Base-by-base conservation (phyloP, 2,329 filamentous ascomycete genomes). In the Diaporthe caulivora region DNA sequence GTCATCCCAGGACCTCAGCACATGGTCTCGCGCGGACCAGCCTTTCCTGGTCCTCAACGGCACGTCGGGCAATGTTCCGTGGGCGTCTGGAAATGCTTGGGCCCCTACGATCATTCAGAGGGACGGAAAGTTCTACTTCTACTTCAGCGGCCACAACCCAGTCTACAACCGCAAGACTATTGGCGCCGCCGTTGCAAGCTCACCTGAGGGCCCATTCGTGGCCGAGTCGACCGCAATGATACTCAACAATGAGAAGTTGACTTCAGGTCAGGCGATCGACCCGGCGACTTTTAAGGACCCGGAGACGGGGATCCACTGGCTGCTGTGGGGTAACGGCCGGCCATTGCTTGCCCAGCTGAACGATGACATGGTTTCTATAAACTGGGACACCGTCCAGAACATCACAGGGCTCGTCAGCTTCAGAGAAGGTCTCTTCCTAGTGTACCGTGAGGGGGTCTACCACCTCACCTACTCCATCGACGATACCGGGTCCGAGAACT, bases 11-110 rank as follows among this genome's bases (percentile, higher is more conserved):
- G 81, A 87, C 71, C 81, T 87, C 1, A 81, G 82, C 1, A 76
- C 78, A 24, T 87, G 86, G 62, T 26, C 62, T 29, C 81, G 84
- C 31, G 80, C 82, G 3, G 77, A 80, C 0, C 67, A 84, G 18
- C 85, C 86, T 0, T 83, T 88, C 76, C 81, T 87, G 26, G 83
- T 81, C 0, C 82, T 88, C 1, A 82, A 87, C 54, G 85, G 85
- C n/a, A 80, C 81, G 0, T 79, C 78, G 31, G 85, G 86, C 15
- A 87, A 92, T 72, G 86, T 93, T 1, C 90, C 90, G 1, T 93
- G 91, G 91, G 90, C 90, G 0, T 87, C 84, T 1, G 91, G 92
- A 74, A 92, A 92, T 77, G 87, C 92, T 4, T 93, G 91, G 91
- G 91, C 91, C 0, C 91, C 91, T 0, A 90, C 91, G 68, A 91